A percentile compares a stretch with the other conserved stretches of the same genome.
These are phyloP conservation scores for Clarkia xantiana DNA, from an alignment of 345 rosid genomes.

Conservation along the genomic window DNA sequence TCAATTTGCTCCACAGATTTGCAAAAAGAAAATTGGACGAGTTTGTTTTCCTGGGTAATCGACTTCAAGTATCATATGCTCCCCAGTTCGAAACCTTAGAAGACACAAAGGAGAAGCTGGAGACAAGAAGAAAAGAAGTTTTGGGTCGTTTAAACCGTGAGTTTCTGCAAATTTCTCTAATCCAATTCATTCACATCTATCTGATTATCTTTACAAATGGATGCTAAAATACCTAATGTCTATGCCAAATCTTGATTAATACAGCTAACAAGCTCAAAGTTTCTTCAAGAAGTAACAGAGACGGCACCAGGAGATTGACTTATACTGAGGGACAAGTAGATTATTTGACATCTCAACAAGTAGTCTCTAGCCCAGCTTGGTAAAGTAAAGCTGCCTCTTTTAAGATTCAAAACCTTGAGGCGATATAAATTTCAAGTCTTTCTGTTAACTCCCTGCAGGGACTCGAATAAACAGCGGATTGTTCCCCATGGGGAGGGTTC, in stretches of 20 bases:
- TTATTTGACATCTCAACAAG: not conserved
- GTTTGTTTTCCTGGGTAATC: constrained; percentile 56
- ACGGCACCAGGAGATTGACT: too few relatives aligned
- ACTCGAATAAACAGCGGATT: not conserved
- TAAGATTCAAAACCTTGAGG: not conserved
- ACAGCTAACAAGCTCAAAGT: too few relatives aligned
- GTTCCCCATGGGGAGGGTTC: not conserved
- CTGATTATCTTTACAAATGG: too few relatives aligned
- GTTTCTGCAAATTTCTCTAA: constrained; percentile 6
- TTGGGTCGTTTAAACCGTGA: constrained; percentile 46
- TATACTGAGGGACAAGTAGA: not conserved
- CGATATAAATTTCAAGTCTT: not conserved
- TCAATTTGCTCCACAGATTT: constrained; percentile 30
- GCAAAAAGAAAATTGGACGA: constrained; percentile 84
- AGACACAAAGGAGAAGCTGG: constrained; percentile 73
- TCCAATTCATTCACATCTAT: too few relatives aligned
- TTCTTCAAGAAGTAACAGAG: too few relatives aligned
- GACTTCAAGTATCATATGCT: constrained; percentile 62
- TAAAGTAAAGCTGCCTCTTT: not conserved
- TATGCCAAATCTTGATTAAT: too few relatives aligned
- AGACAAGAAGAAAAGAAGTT: constrained; percentile 65
- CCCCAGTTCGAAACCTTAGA: constrained; percentile 53
- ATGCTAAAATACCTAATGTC: too few relatives aligned
- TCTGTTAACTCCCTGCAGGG: not conserved
- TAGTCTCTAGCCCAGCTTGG: not conserved